phyloP scores from a whole-genome alignment of 2,329 filamentous ascomycete species.

The Neonectria hederae region DNA sequence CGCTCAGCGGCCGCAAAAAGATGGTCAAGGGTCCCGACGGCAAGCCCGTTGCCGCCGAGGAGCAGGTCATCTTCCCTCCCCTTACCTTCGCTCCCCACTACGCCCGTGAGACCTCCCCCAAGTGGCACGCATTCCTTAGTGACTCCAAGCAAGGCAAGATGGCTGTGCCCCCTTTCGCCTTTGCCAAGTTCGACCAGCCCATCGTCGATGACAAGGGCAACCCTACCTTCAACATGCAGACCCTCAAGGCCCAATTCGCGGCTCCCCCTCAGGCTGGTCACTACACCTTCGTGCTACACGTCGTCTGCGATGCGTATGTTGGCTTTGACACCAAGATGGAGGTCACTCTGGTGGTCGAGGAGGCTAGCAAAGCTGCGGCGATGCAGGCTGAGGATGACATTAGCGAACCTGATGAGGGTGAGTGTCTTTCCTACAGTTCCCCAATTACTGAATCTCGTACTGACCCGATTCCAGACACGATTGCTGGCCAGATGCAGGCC shows the following conservation, averaged over 20 bases:
- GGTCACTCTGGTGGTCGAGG: constrained; percentile 87
- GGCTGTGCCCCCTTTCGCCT: constrained; percentile 96
- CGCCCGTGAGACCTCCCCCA: constrained; percentile 85
- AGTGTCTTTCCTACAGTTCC: constrained; percentile 44
- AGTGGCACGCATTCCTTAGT: constrained; percentile 94
- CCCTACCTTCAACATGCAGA: constrained; percentile 95
- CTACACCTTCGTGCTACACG: constrained; percentile 94
- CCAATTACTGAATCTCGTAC: constrained; percentile 8
- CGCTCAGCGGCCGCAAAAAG: constrained; percentile 80
- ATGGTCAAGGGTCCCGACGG: constrained; percentile 69
- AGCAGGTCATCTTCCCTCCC: constrained; percentile 77
- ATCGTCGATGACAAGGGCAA: constrained; percentile 82
- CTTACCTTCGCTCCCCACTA: constrained; percentile 93
- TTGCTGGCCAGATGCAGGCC: constrained; percentile 90
- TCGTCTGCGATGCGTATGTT: constrained; percentile 94
- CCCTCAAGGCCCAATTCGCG: constrained; percentile 95
- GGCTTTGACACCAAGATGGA: constrained; percentile 94
- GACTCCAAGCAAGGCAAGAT: constrained; percentile 96
- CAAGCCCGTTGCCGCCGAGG: constrained; percentile 64
- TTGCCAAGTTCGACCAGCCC: constrained; percentile 89
- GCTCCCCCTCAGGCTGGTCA: constrained; percentile 91
- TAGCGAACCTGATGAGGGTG: constrained; percentile 97
- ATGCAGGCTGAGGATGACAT: constrained; percentile 93
- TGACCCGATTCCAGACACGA: constrained; percentile 70
- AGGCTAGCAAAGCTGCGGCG: constrained; percentile 83